Base-by-base conservation (phyloP, 495 filamentous ascomycete species). In the Penicillium subrubescens region DNA sequence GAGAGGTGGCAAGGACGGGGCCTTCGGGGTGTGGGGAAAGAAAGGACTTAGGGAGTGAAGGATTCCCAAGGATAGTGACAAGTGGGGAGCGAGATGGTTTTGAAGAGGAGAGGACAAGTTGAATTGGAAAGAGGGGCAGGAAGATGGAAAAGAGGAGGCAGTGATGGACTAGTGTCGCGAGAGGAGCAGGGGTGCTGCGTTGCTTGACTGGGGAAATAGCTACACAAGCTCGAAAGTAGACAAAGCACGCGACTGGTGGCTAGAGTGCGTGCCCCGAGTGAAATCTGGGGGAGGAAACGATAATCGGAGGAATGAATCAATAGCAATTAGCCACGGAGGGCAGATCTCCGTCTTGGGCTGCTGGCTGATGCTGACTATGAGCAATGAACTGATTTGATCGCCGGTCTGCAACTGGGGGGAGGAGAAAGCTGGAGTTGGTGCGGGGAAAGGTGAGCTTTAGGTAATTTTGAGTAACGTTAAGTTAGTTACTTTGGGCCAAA, bases 121-220 rank as follows among this genome's bases (percentile, higher is more conserved):
- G 59, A 41, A 62, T 51, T 59, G 43, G 52, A 31, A 50, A 65
- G 58, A 56, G 50, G 60, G 31, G 58, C 37, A 54, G 52, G 64
- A 21, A 48, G 59, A 54, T 39, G 52, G 63, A 60, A 69, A 51
- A 41, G 67, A 60, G 63, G 62, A 64, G 65, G 54, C 15, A 48
- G 44, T 48, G 44, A 48, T 48, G 23, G 44, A 19, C 8, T 48
- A 48, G 44, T 44, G 53, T 34, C 46, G 48, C 31, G 19, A 57
- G 51, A 31, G 54, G 57, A 65, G 63, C 61, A 39, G 59, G 58
- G 55, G 37, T 41, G 37, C 5, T 17, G 35, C 64, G 34, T 52
- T 52, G 19, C 25, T 62, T 57, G 62, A 25, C 19, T 48, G 19
- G 44, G 44, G 44, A 17, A 14, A 48, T 33, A 33, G 31, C 31